Base-by-base conservation (phyloP, 2,329 filamentous ascomycete species). In the Aspergillus candidus region DNA sequence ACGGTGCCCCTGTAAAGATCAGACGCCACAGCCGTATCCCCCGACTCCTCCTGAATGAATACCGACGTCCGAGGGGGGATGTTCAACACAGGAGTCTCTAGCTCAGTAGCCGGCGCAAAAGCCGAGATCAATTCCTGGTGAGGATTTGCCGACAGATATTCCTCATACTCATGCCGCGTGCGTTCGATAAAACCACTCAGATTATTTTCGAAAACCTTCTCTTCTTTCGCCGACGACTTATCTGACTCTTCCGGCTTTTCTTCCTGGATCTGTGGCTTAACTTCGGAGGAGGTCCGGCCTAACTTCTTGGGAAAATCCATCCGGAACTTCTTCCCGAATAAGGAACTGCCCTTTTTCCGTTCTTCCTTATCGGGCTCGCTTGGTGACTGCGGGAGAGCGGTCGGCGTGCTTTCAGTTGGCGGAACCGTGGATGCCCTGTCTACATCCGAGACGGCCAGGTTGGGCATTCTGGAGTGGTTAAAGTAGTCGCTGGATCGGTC, bases 1-100 rank as follows among this genome's bases (percentile, higher is more conserved):
- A 97, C 87, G 3, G 85, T 94, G 22, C 93, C 91, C 58, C 93
- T 79, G 62, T 96, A 98, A 10, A 97, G 73, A 71, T 97, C 93
- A 22, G 88, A 87, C 45, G 82, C 77, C 27, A 81, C 79, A 17
- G 79, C 80, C 32, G 76, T 74, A 52, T 81, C 79, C 2, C 78
- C 77, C 4, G 76, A 72, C 48, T 84, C 80, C 59, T 83, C 80
- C 56, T 84, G 80, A 32, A 84, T 83, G 12, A 83, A 69, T 29
- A 84, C 78, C 0, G 73, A 76, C 2, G 78, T 83, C 49, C 74
- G 63, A 11, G 66, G 49, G 4, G 73, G 72, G 34, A 71, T 69
- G 11, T 63, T 51, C 27, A 76, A 49, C 12, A 60, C 51, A 6
- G 72, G 72, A 0, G 73, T 72, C 49, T 75, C 73, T 38, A 57